These are phyloP conservation scores for Collybia nuda DNA, from an alignment of 768 basidiomycete species.

Conservation along the genomic window DNA sequence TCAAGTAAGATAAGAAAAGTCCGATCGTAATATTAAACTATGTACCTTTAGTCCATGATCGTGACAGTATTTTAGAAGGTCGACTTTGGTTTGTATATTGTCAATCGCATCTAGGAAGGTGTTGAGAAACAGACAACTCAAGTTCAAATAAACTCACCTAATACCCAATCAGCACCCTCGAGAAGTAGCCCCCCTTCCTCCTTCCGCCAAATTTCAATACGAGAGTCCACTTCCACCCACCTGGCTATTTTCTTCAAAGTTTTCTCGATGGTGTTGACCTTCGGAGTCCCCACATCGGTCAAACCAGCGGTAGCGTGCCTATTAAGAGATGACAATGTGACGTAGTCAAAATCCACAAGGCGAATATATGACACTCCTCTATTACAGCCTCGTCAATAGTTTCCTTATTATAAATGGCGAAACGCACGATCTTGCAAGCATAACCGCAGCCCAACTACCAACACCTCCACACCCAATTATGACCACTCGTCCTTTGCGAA, in stretches of 20 bases:
- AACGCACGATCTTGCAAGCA: constrained; percentile 88
- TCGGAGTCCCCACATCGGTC: constrained; percentile 92
- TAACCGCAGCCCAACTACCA: constrained; percentile 93
- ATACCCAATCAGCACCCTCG: constrained; percentile 90
- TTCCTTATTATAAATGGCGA: not conserved
- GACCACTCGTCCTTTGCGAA: constrained; percentile 76
- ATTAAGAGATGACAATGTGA: constrained; percentile 92
- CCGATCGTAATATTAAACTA: not conserved
- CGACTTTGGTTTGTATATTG: constrained; percentile 96
- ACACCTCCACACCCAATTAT: constrained; percentile 96
- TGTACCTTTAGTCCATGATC: constrained; percentile 73
- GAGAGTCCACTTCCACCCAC: constrained; percentile 86
- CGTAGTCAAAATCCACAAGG: constrained; percentile 94
- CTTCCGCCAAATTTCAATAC: constrained; percentile 84
- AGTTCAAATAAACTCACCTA: constrained; percentile 51
- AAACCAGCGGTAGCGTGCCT: constrained; percentile 88
- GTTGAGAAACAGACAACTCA: constrained; percentile 4
- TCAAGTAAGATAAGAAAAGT: not conserved
- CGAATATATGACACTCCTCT: constrained; percentile 78
- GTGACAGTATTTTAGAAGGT: constrained; percentile 87
- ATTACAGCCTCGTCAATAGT: not conserved
- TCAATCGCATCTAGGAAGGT: constrained; percentile 83
- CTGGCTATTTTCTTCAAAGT: constrained; percentile 70
- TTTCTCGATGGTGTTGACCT: constrained; percentile 77
- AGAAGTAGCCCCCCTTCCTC: constrained; percentile 74